Evolutionary conservation across 169 alveolate genomes (phyloP).

Genomic region (Eimeria brunetti): DNA sequence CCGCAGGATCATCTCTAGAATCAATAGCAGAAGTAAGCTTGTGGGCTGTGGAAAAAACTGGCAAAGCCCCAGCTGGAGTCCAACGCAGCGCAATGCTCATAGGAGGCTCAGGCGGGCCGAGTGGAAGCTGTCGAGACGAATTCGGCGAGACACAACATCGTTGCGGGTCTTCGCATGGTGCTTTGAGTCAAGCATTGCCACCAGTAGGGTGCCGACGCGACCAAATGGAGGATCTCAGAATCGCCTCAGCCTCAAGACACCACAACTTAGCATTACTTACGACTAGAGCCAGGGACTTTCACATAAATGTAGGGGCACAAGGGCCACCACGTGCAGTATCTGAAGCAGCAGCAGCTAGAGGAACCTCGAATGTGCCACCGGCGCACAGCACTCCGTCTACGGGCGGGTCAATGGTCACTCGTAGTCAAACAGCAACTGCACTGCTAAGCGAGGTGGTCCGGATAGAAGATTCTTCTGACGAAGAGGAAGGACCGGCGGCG

Average conservation of each 20-base stretch:
- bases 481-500: conserved; percentile 3
- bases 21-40: neutral
- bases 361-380: neutral
- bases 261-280: neutral
- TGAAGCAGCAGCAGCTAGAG: conserved; percentile 28
- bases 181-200: neutral
- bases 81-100: neutral
- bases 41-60: neutral
- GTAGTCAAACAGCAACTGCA: conserved; percentile 71
- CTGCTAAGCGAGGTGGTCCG: conserved; percentile 49
- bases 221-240: neutral
- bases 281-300: too few species aligned
- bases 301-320: neutral
- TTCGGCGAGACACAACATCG: neutral
- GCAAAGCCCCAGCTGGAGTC: neutral
- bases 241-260: neutral
- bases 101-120: neutral
- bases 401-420: conserved; percentile 21
- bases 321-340: neutral
- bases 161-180: neutral
- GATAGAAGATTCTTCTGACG: conserved; percentile 69
- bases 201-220: neutral
- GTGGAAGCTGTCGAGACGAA: neutral
- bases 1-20: neutral
- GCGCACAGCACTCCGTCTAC: neutral